Percentiles rank a stretch among this genome's conserved stretches.
Conservation (phyloP, 371 early-diverging fungal genomes). For the Capillidium rhysosporum region DNA sequence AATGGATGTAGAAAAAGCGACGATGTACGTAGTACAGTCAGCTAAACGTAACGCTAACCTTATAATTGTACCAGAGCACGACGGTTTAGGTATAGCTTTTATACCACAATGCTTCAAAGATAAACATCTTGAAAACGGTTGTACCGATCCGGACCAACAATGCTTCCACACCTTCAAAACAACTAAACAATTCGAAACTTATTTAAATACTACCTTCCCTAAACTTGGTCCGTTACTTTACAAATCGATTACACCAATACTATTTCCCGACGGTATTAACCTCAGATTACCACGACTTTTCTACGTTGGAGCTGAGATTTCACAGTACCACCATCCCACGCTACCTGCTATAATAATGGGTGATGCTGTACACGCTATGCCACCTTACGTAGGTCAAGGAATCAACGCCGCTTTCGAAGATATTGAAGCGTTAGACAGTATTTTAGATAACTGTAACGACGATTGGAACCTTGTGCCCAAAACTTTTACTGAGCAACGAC, state of each 20-base stretch:
- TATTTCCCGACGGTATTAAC: background rate
- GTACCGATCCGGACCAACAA: background rate
- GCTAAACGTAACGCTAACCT: background rate
- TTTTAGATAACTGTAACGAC: background rate
- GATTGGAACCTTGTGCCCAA: background rate
- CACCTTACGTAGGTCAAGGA: slow-evolving; percentile 3
- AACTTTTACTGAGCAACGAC: background rate
- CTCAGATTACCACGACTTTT: background rate
- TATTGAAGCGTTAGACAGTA: background rate
- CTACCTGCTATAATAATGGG: background rate
- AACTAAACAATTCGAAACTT: background rate
- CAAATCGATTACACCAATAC: background rate
- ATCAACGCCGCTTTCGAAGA: slow-evolving; percentile 6
- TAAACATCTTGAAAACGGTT: background rate
- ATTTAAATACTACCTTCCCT: background rate
- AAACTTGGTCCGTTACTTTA: background rate
- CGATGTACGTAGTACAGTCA: slow-evolving; percentile 3
- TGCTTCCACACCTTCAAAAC: slow-evolving; percentile 3
- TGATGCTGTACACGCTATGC: slow-evolving; percentile 6
- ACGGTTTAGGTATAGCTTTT: background rate
- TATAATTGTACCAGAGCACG: background rate
- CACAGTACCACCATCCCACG: slow-evolving; percentile 3
- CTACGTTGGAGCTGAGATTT: background rate
- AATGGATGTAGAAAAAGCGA: background rate
- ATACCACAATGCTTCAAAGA: background rate